Evolutionary conservation across 768 basidiomycete genomes (phyloP).

Genomic region (Cyclocybe aegerita): DNA sequence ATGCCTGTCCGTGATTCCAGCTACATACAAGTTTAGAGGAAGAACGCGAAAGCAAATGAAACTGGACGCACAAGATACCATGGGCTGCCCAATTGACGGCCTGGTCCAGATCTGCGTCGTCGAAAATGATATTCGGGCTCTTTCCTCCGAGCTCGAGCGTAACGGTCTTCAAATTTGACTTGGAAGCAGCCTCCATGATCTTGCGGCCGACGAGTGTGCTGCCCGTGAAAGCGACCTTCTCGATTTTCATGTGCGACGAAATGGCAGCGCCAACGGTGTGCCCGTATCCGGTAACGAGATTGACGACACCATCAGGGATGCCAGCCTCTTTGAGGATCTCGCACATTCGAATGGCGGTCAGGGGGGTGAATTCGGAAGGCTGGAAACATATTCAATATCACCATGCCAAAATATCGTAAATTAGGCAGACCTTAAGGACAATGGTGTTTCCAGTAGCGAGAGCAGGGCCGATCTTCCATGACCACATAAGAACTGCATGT

Average conservation of each 20-base stretch:
- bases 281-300: conserved; percentile 75
- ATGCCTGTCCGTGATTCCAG: conserved; percentile 58
- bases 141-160: conserved; percentile 84
- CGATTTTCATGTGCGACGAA: conserved; percentile 65
- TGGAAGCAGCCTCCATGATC: conserved; percentile 76
- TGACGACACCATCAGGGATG: conserved; percentile 78
- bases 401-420: neutral
- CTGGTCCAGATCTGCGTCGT: conserved; percentile 71
- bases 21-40: neutral
- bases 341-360: conserved; percentile 59
- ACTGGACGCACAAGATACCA: conserved; percentile 66
- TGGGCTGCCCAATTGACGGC: conserved; percentile 70
- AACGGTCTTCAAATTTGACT: conserved; percentile 82
- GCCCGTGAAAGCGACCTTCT: conserved; percentile 85
- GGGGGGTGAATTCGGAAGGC: conserved; percentile 78
- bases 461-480: conserved; percentile 82
- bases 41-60: neutral
- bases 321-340: conserved; percentile 71
- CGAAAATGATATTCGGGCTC: conserved; percentile 69
- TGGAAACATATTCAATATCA: conserved; percentile 19
- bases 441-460: conserved; percentile 81
- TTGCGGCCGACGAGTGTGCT: conserved; percentile 78
- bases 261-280: conserved; percentile 69
- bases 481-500: conserved; percentile 56
- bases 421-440: conserved; percentile 51